Evolutionary conservation across 805 yeast species (phyloP).

Genomic region (Candida suzukii): DNA sequence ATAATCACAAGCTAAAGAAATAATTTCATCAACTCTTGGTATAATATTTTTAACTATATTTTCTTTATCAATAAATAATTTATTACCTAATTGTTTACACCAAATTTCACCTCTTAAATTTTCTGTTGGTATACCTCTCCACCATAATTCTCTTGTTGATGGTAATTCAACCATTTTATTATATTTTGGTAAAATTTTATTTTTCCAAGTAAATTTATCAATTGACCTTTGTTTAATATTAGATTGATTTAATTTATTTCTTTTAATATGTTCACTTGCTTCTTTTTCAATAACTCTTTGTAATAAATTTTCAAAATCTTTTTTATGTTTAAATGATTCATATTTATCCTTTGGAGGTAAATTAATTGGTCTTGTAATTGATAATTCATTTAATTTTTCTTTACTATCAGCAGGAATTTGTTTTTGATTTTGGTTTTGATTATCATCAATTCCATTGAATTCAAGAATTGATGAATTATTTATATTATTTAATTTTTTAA

Average conservation of each 20-base stretch:
- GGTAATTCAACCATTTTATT: slow-evolving; percentile 27
- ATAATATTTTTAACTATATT: slow-evolving; percentile 5
- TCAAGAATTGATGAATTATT: no score
- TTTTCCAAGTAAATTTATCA: slow-evolving; percentile 35
- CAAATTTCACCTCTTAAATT: slow-evolving; percentile 41
- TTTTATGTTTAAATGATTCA: slow-evolving; percentile 48
- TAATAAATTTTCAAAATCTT: slow-evolving; percentile 41
- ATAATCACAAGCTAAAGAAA: slow-evolving; percentile 23
- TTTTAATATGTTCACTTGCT: slow-evolving; percentile 22
- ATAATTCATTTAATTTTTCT: slow-evolving; percentile 19
- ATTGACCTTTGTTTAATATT: slow-evolving; percentile 27
- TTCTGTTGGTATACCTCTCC: slow-evolving; percentile 49
- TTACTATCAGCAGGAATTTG: slow-evolving; percentile 1
- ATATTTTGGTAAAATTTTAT: slow-evolving; percentile 30
- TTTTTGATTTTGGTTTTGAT: background rate
- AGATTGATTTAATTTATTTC: slow-evolving; percentile 25
- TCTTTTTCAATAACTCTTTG: slow-evolving; percentile 34
- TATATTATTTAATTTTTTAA: slow-evolving; percentile 5
- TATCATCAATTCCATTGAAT: background rate
- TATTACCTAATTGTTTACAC: slow-evolving; percentile 37
- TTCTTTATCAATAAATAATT: slow-evolving; percentile 12
- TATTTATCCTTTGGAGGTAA: slow-evolving; percentile 56
- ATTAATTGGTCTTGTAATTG: slow-evolving; percentile 55
- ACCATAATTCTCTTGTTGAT: slow-evolving; percentile 46
- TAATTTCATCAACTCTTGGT: slow-evolving; percentile 11